Conservation (phyloP, 2,329 filamentous ascomycete species). For the Stemphylium beticola region DNA sequence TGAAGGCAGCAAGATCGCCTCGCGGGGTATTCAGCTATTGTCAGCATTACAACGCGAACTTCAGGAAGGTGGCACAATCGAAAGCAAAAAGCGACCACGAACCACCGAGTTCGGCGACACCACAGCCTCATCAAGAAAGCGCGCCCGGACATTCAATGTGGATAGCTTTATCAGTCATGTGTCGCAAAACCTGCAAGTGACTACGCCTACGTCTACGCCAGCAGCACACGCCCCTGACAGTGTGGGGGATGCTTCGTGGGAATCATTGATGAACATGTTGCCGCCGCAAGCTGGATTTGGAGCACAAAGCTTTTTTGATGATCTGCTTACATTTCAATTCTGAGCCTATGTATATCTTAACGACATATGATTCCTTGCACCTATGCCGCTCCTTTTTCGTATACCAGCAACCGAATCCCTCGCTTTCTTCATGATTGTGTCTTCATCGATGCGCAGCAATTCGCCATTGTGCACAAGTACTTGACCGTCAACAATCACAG, state of each 20-base stretch:
- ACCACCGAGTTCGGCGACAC: not conserved
- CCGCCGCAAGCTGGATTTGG: slow-evolving; percentile 18
- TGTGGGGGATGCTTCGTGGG: slow-evolving; percentile 4
- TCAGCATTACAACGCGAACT: slow-evolving; percentile 15
- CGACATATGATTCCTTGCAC: slow-evolving; percentile 36
- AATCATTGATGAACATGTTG: slow-evolving; percentile 10
- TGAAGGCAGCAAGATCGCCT: slow-evolving; percentile 17
- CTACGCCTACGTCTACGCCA: not conserved
- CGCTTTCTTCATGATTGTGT: slow-evolving; percentile 11
- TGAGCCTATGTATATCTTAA: slow-evolving; percentile 16
- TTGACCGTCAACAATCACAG: slow-evolving; percentile 27
- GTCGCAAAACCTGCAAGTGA: slow-evolving; percentile 15
- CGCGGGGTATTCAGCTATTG: slow-evolving; percentile 20
- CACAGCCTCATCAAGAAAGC: not conserved
- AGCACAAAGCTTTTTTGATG: slow-evolving; percentile 17
- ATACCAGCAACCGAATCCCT: slow-evolving; percentile 19
- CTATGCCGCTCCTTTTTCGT: slow-evolving; percentile 24
- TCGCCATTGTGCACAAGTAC: slow-evolving; percentile 18
- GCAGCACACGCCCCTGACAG: not conserved
- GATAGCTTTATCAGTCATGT: slow-evolving; percentile 12
- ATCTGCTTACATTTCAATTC: slow-evolving; percentile 13
- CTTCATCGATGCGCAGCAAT: slow-evolving; percentile 16
- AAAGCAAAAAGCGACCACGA: slow-evolving; percentile 8
- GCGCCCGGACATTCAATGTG: slow-evolving; percentile 9
- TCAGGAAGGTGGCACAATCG: not conserved